These are phyloP conservation scores for Pythium rhizo-oryzae DNA, from an alignment of 352 stramenopile genomes.

Conservation along the genomic window DNA sequence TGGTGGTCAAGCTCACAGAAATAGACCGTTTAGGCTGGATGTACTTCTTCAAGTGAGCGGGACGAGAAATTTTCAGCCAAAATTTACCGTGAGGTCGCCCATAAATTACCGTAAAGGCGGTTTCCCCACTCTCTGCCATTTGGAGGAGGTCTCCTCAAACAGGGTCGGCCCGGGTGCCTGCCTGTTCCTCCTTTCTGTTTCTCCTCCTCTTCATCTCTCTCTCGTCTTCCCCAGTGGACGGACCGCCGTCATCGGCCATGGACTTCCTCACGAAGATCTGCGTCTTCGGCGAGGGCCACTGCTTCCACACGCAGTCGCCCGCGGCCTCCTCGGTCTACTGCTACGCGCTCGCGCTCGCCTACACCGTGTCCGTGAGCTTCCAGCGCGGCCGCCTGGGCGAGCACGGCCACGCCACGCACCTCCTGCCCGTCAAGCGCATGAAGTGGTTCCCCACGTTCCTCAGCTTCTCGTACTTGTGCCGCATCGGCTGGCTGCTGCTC, in stretches of 20 bases:
- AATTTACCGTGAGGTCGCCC: neutral
- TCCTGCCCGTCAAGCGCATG: slow-evolving; percentile 81
- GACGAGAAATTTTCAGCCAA: neutral
- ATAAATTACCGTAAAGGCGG: slow-evolving; percentile 1
- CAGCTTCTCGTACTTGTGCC: slow-evolving; percentile 68
- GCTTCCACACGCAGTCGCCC: slow-evolving; percentile 77
- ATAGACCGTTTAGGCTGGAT: neutral
- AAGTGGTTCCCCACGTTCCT: slow-evolving; percentile 85
- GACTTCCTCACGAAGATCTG: slow-evolving; percentile 67
- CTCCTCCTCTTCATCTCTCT: neutral
- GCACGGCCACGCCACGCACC: slow-evolving; percentile 80
- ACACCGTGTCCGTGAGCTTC: slow-evolving; percentile 78
- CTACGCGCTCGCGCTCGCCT: slow-evolving; percentile 65
- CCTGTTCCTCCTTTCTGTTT: neutral
- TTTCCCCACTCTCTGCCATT: neutral
- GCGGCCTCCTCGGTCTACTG: slow-evolving; percentile 65
- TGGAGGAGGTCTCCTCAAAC: no score
- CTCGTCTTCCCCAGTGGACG: neutral
- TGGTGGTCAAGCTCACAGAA: no score
- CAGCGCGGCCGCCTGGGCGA: slow-evolving; percentile 67
- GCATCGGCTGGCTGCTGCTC: slow-evolving; percentile 75
- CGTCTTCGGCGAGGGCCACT: slow-evolving; percentile 72
- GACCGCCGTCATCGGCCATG: neutral
- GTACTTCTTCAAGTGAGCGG: neutral
- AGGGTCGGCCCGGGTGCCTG: no score